Conservation (phyloP, 1,284 basidiomycete genomes). For the Sporisorium iseilematis-ciliati region DNA sequence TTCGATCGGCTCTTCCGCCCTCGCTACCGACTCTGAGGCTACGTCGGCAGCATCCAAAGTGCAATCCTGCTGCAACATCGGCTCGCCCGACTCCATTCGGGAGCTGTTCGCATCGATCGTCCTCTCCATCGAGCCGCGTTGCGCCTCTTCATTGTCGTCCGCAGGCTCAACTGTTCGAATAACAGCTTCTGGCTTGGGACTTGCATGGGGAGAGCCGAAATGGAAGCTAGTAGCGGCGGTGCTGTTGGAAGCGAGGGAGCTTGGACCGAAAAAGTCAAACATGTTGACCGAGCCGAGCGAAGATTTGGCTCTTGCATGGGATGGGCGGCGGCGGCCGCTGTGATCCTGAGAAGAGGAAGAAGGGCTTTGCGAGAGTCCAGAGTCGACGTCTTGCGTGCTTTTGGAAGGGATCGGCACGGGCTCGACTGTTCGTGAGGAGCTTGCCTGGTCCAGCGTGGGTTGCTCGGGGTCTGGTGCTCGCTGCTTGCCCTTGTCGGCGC, state of each 20-base stretch:
- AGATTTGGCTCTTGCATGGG: slow-evolving; percentile 37
- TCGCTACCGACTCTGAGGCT: not conserved
- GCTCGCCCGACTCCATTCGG: not conserved
- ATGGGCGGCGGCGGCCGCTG: slow-evolving; percentile 15
- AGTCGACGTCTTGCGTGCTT: not conserved
- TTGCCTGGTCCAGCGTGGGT: not conserved
- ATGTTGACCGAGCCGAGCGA: slow-evolving; percentile 39
- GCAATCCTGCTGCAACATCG: not conserved
- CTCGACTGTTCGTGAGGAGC: slow-evolving; percentile 10
- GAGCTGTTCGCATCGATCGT: slow-evolving; percentile 15
- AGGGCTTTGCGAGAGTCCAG: not conserved
- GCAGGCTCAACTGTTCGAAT: not conserved
- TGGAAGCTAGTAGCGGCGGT: slow-evolving; percentile 49
- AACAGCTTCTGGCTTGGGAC: slow-evolving; percentile 13
- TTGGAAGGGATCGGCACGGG: slow-evolving; percentile 20
- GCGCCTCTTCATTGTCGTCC: not conserved
- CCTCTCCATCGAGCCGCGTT: slow-evolving; percentile 16
- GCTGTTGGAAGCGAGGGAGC: slow-evolving; percentile 41
- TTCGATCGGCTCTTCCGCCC: not conserved
- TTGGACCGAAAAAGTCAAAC: slow-evolving; percentile 52
- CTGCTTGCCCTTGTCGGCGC: slow-evolving; percentile 33
- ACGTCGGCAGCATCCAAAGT: not conserved
- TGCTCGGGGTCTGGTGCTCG: slow-evolving; percentile 15
- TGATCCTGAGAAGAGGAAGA: not conserved
- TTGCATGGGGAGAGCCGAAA: slow-evolving; percentile 32